Conservation (phyloP, 441 rosid species). For the Gossypium davidsonii region DNA sequence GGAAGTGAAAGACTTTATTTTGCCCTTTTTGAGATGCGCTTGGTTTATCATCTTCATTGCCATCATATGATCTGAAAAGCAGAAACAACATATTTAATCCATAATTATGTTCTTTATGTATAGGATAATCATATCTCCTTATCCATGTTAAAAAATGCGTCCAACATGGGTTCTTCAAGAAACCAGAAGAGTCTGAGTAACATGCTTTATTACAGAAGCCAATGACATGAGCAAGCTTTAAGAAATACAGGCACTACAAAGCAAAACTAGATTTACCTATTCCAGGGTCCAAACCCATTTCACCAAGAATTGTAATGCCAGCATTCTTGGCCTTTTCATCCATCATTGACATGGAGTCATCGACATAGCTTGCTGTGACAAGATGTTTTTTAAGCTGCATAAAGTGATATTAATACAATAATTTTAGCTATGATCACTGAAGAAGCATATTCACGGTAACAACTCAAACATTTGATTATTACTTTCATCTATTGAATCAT, state of each 20-base stretch:
- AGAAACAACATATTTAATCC: not conserved
- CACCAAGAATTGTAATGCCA: conserved; percentile 79
- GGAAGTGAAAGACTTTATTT: conserved; percentile 73
- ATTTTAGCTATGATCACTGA: conserved; percentile 11
- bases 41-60: conserved; percentile 91
- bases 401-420: conserved; percentile 8
- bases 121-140: not conserved
- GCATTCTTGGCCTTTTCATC: conserved; percentile 69
- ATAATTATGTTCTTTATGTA: not conserved
- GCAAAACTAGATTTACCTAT: conserved; percentile 47
- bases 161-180: too few relatives aligned
- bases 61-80: conserved; percentile 85
- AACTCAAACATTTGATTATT: not conserved
- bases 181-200: not conserved
- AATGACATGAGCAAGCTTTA: not conserved
- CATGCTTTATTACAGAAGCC: not conserved
- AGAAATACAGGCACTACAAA: not conserved
- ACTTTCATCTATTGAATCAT: not conserved
- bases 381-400: conserved; percentile 82
- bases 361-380: conserved; percentile 90
- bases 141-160: not conserved
- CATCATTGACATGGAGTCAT: conserved; percentile 56
- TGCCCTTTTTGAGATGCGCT: conserved; percentile 65
- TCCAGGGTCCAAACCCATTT: conserved; percentile 96
- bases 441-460: not conserved